These are phyloP conservation scores for Phytopythium litorale DNA, from an alignment of 352 stramenopile genomes.

Conservation along the genomic window DNA sequence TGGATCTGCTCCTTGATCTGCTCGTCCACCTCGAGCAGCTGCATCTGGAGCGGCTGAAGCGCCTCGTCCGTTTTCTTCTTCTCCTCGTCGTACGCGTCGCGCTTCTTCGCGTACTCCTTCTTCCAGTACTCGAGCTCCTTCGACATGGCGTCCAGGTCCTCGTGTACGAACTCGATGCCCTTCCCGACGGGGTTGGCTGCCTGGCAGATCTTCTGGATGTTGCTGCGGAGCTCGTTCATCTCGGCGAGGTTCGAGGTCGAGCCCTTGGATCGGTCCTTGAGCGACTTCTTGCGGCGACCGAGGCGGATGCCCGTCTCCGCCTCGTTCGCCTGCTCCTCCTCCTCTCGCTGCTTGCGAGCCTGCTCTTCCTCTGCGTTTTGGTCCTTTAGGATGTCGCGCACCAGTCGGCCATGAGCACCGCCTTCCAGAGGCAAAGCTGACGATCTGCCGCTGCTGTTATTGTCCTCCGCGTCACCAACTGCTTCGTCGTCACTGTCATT, in stretches of 20 bases:
- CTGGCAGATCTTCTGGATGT: constrained; percentile 92
- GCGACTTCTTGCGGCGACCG: constrained; percentile 71
- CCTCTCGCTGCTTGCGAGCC: constrained; percentile 59
- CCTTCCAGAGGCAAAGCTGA: constrained; percentile 23
- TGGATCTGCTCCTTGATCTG: constrained; percentile 90
- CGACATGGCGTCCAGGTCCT: constrained; percentile 93
- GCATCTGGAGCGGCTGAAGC: constrained; percentile 74
- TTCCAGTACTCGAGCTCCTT: constrained; percentile 92
- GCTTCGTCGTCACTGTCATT: constrained; percentile 73
- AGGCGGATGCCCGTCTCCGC: constrained; percentile 73
- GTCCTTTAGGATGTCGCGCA: constrained; percentile 84
- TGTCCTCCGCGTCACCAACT: constrained; percentile 24
- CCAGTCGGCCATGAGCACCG: constrained; percentile 57
- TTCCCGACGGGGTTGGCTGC: constrained; percentile 88
- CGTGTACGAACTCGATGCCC: constrained; percentile 92
- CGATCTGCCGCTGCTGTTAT: constrained; percentile 25
- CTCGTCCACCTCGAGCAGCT: constrained; percentile 87
- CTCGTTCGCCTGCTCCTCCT: constrained; percentile 60
- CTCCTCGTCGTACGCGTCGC: constrained; percentile 79
- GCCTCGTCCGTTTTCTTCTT: constrained; percentile 81
- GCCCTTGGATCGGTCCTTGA: constrained; percentile 75
- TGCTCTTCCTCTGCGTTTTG: constrained; percentile 70
- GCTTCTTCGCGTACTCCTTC: constrained; percentile 76
- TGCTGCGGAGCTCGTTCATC: constrained; percentile 71
- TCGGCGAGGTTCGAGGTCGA: constrained; percentile 54